Evolutionary conservation across 202 grass and related monocot species (phyloP), one percentile per base, ranked within the genome.

Genomic region (Zizania palustris): DNA sequence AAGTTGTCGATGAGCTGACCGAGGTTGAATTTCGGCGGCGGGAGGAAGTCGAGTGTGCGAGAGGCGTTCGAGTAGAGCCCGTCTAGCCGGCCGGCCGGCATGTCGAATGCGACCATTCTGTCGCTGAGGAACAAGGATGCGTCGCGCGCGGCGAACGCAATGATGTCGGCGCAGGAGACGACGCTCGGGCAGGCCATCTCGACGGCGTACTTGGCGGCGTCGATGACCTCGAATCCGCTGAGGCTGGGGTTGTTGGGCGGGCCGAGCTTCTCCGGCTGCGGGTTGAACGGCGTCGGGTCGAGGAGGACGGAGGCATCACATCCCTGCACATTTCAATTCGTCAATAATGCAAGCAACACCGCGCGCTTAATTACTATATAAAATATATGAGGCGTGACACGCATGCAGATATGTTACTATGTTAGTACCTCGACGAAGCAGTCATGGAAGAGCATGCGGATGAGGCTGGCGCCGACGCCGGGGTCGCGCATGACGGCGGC

Each of bases 401-500:
- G 33, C 59, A 61, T n/a, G 11, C 13, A 46, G 42, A 44, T 11
- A 2, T 16, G n/a, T n/a, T n/a, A n/a, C n/a, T n/a, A n/a, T n/a
- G n/a, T n/a, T 18, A 48, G 5, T 69, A 82, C 88, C 88, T 87
- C 85, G 19, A 95, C 88, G 61, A 95, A 95, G 77, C 92, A 95
- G 78, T 95, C 92, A 36, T 95, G 92, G 69, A 91, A 95, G 68
- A 84, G 84, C 88, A 95, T 89, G 16, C 92, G 85, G 56, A 94
- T 88, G 39, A 94, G 72, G 13, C 88, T 85, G 33, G 91, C 91
- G 59, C 85, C 88, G 22, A 86, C 3, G 60, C 89, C 89, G 36
- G 78, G 72, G 63, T 86, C 48, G 9, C 9, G 53, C 4, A 3
- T 41, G 14, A 91, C 81, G 54, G 77, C 78, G 53, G 60, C 83